Evolutionary conservation across 1,284 basidiomycete species (phyloP).

Genomic region (Hemileia vastatrix): DNA sequence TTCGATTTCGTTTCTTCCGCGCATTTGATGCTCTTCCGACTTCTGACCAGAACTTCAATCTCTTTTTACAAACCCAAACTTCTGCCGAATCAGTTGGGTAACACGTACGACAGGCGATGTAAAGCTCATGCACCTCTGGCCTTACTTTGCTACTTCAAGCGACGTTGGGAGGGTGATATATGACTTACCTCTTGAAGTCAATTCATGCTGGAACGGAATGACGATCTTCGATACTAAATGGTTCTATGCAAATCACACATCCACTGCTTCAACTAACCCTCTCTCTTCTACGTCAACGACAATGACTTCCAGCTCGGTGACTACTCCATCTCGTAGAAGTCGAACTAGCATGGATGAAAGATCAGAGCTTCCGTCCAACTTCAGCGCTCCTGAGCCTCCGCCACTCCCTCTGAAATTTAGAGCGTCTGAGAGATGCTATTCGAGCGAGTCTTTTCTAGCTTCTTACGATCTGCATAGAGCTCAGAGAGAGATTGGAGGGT

Average conservation of each 20-base stretch:
- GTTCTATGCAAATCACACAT: no score
- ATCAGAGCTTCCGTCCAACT: conserved; percentile 40
- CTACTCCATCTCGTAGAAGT: conserved; percentile 37
- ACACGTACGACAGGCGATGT: no score
- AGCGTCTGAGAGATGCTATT: conserved; percentile 50
- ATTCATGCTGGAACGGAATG: conserved; percentile 57
- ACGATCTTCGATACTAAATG: conserved; percentile 51
- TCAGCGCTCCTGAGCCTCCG: no score
- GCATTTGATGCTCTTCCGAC: no score
- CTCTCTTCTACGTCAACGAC: conserved; percentile 23
- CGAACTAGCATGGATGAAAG: conserved; percentile 38
- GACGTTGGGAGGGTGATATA: conserved; percentile 43
- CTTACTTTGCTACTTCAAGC: conserved; percentile 50
- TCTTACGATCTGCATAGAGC: conserved; percentile 54
- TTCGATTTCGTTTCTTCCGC: no score
- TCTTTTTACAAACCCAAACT: no score
- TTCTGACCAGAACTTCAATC: no score
- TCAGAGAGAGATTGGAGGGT: conserved; percentile 45
- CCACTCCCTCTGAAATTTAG: conserved; percentile 50
- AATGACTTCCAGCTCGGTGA: conserved; percentile 43
- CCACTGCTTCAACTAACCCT: conserved; percentile 41
- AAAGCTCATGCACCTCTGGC: conserved; percentile 51
- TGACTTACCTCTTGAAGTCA: conserved; percentile 50
- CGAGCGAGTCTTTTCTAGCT: conserved; percentile 53
- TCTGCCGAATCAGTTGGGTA: no score